Evolutionary conservation across 768 basidiomycete species (phyloP).

Genomic region (Ephemerocybe angulata): DNA sequence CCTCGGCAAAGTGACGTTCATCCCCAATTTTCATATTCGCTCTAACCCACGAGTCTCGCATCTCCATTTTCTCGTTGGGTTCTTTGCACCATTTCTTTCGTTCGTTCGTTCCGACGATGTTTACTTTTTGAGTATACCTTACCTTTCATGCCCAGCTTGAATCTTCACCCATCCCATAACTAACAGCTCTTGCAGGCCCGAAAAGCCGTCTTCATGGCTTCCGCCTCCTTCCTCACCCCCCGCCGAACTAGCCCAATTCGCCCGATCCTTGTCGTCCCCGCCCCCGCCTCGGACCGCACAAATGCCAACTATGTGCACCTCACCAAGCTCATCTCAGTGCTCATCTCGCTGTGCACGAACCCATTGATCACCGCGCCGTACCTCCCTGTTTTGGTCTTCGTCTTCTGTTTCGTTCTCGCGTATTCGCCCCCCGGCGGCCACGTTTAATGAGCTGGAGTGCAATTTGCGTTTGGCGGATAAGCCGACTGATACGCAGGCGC

Average conservation of each 20-base stretch:
- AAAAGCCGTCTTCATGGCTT: slow-evolving; percentile 66
- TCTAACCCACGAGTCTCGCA: too few species aligned
- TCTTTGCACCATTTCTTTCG: not conserved
- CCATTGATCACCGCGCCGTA: slow-evolving; percentile 74
- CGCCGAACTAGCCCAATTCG: slow-evolving; percentile 56
- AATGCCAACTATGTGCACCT: slow-evolving; percentile 44
- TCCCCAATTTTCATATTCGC: too few species aligned
- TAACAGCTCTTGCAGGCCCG: slow-evolving; percentile 48
- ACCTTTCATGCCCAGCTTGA: too few species aligned
- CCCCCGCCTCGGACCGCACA: slow-evolving; percentile 16
- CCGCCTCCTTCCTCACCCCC: slow-evolving; percentile 65
- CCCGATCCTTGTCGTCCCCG: slow-evolving; percentile 47
- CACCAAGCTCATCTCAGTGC: slow-evolving; percentile 60
- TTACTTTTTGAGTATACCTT: too few species aligned
- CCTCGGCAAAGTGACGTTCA: too few species aligned
- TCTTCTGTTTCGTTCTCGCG: too few species aligned
- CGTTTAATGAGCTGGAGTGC: too few species aligned
- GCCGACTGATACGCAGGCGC: too few species aligned
- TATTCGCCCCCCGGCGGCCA: too few species aligned
- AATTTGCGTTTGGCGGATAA: too few species aligned
- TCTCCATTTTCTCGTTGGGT: not conserved
- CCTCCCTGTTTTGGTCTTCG: slow-evolving; percentile 31
- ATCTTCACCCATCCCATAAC: too few species aligned
- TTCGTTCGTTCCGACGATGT: too few species aligned
- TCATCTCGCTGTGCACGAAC: slow-evolving; percentile 70